Evolutionary conservation across 176 grass and related monocot genomes (phyloP), one percentile per base, ranked within the genome.

Genomic region (Pontederia paniculata): DNA sequence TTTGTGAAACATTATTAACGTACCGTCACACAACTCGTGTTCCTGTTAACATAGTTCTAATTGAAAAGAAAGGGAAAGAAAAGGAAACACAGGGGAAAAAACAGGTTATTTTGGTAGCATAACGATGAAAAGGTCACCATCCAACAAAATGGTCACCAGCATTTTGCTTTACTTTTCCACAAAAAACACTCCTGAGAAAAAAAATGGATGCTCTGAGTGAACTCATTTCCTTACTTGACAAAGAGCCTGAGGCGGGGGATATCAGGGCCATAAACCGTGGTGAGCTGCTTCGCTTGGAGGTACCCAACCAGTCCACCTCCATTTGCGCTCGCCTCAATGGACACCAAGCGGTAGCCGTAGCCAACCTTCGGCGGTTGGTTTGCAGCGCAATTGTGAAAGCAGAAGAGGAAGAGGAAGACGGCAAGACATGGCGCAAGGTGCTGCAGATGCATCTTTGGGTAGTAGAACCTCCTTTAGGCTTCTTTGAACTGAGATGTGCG

Each of bases 201-300:
- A 37, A 21, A 50, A 48, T 45, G 17, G 16, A 17, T 16, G 15
- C 22, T 73, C n/a, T 31, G 1, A 43, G 10, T 11, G 12, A 9
- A 10, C 56, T 9, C 12, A 50, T 62, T 13, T 57, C 3, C 76
- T 84, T 88, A 98, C 86, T 91, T 98, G 50, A 98, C 93, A 59
- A 88, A 98, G 54, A 91, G 80, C 76, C 80, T 74, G 71, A 98
- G 86, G 77, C 55, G 78, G 18, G 86, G 86, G 22, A 91, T 88
- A 79, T 98, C 93, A 78, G 86, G 74, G 42, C 93, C 93, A 45
- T 82, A 98, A 60, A 67, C 79, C 17, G 86, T 78, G 57, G 80
- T 67, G 17, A 62, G 61, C 12, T 70, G 77, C 81, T 88, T 87
- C 48, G 83, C 57, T 70, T 88, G 80, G 22, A 97, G 86, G 57